Base-by-base conservation (phyloP, 2,329 filamentous ascomycete species). In the Metarhizium guizhouense region DNA sequence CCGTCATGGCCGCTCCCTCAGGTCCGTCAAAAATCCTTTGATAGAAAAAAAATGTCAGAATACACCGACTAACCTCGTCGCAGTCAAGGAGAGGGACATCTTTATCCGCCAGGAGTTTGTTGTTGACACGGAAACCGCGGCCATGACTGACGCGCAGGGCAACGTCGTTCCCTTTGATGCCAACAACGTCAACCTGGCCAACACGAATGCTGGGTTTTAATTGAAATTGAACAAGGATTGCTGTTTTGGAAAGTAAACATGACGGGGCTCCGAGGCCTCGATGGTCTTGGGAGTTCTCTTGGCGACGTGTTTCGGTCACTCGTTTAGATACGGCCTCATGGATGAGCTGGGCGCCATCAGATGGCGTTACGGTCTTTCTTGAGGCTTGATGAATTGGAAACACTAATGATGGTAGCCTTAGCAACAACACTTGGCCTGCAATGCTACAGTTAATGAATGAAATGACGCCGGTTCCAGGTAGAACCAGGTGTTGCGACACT, bases 71-170 rank as follows among this genome's bases (percentile, higher is more conserved):
- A 10, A 36, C 34, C 34, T 8, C 1, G 34, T 13, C 1, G 34
- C 40, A 51, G 47, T 16, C 38, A n/a, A 42, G 11, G 29, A 30
- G n/a, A 18, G 34, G 5, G 30, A 29, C 2, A 36, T 54, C 6
- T 36, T 40, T 7, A 29, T 48, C 32, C 52, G 54, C n/a, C 53
- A 55, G 11, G 34, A 25, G 25, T 25, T 25, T 25, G 25, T 25
- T 4, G 25, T 36, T 13, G 34, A 8, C 13, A 13, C 25, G 8
- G 8, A 36, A 36, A 13, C 34, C 20, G 64, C 76, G 14, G 69
- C 77, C 65, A 81, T 81, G 78, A 71, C 73, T 42, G 71, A 75
- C 58, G 60, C 63, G 20, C 58, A 66, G 42, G 78, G 78, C 62
- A 72, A 75, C 49, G 67, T 79, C 58, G 61, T 80, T 20, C 62